Percentiles rank a stretch among this genome's conserved stretches.
phyloP scores from a whole-genome alignment of 495 filamentous ascomycete species.

The Podospora pseudocomata region DNA sequence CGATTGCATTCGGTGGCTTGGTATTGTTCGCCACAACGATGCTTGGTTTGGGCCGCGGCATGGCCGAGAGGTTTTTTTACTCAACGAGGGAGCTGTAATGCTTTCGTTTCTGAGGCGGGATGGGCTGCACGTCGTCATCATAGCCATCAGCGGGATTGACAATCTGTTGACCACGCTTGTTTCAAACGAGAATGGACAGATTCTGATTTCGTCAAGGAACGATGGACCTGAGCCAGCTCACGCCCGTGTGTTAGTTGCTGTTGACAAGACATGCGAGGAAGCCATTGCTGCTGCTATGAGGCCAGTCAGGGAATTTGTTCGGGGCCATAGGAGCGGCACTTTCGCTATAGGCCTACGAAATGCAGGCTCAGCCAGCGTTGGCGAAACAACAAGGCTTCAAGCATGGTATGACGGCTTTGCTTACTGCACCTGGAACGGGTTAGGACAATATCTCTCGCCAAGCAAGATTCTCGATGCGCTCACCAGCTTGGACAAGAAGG shows the following conservation, averaged over 20 bases:
- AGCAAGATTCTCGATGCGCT: conserved; percentile 74
- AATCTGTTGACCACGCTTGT: conserved; percentile 54
- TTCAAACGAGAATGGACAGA: conserved; percentile 1
- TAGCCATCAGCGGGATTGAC: conserved; percentile 74
- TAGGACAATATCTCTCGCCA: conserved; percentile 78
- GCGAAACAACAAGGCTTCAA: conserved; percentile 70
- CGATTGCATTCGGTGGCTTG: background rate
- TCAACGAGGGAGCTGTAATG: conserved; percentile 75
- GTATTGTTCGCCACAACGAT: background rate
- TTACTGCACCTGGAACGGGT: conserved; percentile 85
- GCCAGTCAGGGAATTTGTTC: conserved; percentile 69
- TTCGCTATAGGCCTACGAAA: conserved; percentile 30
- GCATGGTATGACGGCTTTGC: conserved; percentile 84
- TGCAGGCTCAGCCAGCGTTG: conserved; percentile 13
- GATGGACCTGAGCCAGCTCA: conserved; percentile 49
- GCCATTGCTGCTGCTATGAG: conserved; percentile 82
- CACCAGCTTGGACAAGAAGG: conserved; percentile 62
- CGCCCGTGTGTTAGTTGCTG: conserved; percentile 58
- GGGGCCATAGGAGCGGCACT: conserved; percentile 16
- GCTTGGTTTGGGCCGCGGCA: background rate
- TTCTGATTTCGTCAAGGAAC: conserved; percentile 61
- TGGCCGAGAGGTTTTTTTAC: conserved; percentile 49
- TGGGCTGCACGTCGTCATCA: conserved; percentile 74
- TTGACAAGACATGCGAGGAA: conserved; percentile 70
- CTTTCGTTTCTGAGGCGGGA: conserved; percentile 73